Conservation (phyloP, 2,329 filamentous ascomycete species). For the Botrytis galanthina region DNA sequence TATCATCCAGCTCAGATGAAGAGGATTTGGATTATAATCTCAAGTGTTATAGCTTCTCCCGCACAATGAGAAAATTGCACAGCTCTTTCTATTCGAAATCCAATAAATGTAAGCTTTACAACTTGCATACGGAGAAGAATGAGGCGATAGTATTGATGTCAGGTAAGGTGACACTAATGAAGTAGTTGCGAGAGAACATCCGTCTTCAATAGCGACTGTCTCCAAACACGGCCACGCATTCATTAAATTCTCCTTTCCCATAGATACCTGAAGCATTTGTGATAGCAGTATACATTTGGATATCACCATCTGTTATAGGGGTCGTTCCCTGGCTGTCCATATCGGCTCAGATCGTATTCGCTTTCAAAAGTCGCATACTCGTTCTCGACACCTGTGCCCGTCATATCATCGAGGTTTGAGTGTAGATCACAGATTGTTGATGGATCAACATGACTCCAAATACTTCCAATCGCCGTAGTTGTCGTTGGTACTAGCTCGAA, state of each 20-base stretch:
- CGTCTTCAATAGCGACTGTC: background rate
- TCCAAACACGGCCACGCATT: background rate
- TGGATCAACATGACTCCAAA: background rate
- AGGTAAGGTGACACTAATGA: background rate
- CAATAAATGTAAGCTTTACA: background rate
- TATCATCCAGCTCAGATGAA: background rate
- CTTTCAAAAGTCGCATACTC: background rate
- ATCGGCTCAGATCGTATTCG: background rate
- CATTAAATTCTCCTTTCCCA: background rate
- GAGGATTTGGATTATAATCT: background rate
- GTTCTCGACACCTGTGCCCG: background rate
- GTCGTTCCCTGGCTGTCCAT: background rate
- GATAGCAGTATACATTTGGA: background rate
- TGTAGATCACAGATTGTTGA: background rate
- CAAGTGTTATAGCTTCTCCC: background rate
- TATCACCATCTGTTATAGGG: background rate
- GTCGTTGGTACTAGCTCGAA: background rate
- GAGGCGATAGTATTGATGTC: background rate
- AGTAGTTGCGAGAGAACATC: background rate
- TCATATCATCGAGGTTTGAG: background rate
- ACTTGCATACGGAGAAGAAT: background rate
- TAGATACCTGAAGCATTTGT: background rate
- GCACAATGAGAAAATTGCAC: background rate
- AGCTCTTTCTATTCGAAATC: background rate
- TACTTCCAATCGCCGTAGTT: background rate